Base-by-base conservation (phyloP, 371 early-diverging fungal genomes). In the Mortierella sp. region DNA sequence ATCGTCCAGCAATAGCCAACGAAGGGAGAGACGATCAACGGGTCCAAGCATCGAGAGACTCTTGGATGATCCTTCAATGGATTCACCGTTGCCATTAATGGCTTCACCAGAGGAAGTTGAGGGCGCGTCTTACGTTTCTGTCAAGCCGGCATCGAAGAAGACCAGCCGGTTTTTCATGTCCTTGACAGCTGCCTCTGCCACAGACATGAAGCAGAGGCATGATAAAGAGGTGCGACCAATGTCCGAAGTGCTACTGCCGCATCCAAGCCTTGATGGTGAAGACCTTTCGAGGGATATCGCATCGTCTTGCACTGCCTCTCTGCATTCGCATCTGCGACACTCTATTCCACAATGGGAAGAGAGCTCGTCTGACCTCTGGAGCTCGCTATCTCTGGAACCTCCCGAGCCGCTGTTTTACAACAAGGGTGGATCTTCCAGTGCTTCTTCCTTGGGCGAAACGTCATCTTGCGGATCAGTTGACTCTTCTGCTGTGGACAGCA, bases 331-430 rank as follows among this genome's bases (percentile, higher is more conserved):
- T 15, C 7, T 27, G 19, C 47, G 49, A 30, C 50, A 37, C 11
- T 50, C 31, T 6, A 11, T 56, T 24, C 61, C 48, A n/a, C 26
- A 44, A n/a, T 60, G 55, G 55, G 55, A 41, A 3, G 41, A 21
- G 0, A 15, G 26, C 6, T 42, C 56, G n/a, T n/a, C n/a, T n/a
- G n/a, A n/a, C n/a, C n/a, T n/a, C n/a, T n/a, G n/a, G 5, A 44
- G 17, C 44, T 19, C 55, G 15, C 41, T 21, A 14, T 32, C 68
- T n/a, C 30, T 68, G 34, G 68, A 14, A 11, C 76, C 76, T 12
- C 76, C 76, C 21, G 58, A 48, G 55, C 76, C 76, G 0, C 26
- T 76, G 54, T 76, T 76, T 43, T 64, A 64, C 49, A 76, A 57
- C 51, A 64, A 49, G 52, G 58, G 57, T 17, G 50, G 39, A 14